Evolutionary conservation across 2,329 filamentous ascomycete genomes (phyloP), one percentile per base, ranked within the genome.

Genomic region (Botrytis cinerea): DNA sequence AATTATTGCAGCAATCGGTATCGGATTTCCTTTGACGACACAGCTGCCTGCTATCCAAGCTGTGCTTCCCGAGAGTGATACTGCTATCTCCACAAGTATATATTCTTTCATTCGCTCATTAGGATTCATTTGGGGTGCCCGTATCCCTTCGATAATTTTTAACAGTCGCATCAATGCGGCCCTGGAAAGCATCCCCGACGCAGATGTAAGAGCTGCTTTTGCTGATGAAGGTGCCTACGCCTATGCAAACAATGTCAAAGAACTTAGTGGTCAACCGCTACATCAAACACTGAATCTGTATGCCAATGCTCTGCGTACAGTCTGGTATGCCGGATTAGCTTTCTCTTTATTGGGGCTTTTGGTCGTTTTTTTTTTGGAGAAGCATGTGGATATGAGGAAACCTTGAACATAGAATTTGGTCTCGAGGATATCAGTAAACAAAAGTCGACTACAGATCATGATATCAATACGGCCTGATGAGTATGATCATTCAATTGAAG

Each of bases 81-180:
- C 70, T 28, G 73, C 73, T 38, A 32, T 59, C 25, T 48, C 73
- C 35, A 62, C 70, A 40, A 71, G 61, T 40, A 60, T 45, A 40
- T 73, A 35, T 43, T 63, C 40, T 32, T 74, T 74, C 54, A 69
- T 74, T 32, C 63, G 38, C 28, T 69, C 59, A 16, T 73, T 74
- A 25, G 70, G 73, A 32, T 73, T 70, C n/a, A 60, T 74, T 12
- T 74, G 70, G 70, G 73, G 73, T 43, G 70, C 70, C 14, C 57
- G 54, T 22, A 43, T 73, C n/a, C 64, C 72, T 62, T 45, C 72
- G 35, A 51, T 54, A 22, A 51, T 70, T 35, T 74, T 74, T 46
- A 67, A 73, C 68, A 57, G 61, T 54, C 59, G 70, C 22, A 45
- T 62, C 54, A 45, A 45, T 16, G 48, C n/a, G 38, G 38, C 14